Evolutionary conservation across 306 rosid genomes (phyloP).

Genomic region (Purshia tridentata): DNA sequence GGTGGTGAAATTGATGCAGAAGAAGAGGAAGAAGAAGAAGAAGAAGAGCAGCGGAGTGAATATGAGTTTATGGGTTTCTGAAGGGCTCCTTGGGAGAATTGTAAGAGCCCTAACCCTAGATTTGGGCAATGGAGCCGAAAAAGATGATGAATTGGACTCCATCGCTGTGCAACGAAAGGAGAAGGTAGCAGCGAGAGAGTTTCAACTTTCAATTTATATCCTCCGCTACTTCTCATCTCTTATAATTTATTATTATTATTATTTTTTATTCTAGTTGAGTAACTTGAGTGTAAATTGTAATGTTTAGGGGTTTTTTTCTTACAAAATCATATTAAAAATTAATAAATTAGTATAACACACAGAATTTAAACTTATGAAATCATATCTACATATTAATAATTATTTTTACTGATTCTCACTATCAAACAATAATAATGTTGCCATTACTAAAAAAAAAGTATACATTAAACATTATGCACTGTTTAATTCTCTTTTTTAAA

Average conservation of each 20-base stretch:
- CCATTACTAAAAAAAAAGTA: no score
- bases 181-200: not conserved
- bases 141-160: constrained; percentile 31
- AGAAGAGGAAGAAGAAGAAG: constrained; percentile 21
- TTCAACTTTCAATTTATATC: not conserved
- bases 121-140: constrained; percentile 27
- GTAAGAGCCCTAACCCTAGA: constrained; percentile 2
- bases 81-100: constrained; percentile 21
- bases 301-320: no score
- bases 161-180: constrained; percentile 22
- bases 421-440: no score
- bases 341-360: no score
- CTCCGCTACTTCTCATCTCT: not conserved
- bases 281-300: no score
- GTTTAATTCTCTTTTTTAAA: no score
- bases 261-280: no score
- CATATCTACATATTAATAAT: no score
- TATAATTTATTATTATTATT: not conserved
- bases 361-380: no score
- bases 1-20: constrained; percentile 25
- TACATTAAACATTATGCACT: no score
- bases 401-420: no score
- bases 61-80: constrained; percentile 14
- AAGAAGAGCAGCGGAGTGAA: not conserved
- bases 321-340: no score